Evolutionary conservation across 2,329 filamentous ascomycete genomes (phyloP).

Genomic region (Pseudogymnoascus sp.): DNA sequence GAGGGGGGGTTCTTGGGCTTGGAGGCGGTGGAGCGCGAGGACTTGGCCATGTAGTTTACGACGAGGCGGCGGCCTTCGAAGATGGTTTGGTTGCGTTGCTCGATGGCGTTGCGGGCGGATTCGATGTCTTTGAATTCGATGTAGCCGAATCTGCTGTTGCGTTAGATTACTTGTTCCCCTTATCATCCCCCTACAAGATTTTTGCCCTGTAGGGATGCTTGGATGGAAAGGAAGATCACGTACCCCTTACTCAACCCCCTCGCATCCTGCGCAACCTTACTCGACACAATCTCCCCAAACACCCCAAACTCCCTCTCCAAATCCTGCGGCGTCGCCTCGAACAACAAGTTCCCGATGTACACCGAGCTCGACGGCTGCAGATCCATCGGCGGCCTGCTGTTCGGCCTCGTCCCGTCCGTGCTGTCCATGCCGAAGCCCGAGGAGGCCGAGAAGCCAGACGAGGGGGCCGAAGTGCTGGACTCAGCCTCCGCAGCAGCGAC

Average conservation of each 20-base stretch:
- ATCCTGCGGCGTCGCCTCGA: conserved; percentile 54
- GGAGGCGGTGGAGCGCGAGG: conserved; percentile 11
- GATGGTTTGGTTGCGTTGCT: conserved; percentile 48
- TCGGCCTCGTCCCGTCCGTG: conserved; percentile 11
- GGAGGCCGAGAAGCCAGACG: too few relatives aligned
- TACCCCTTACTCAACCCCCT: conserved; percentile 63
- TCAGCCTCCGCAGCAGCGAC: not conserved
- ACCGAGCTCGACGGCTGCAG: conserved; percentile 38
- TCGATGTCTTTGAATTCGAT: conserved; percentile 48
- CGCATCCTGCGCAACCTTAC: conserved; percentile 50
- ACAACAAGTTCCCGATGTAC: conserved; percentile 64
- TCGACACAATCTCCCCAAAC: conserved; percentile 46
- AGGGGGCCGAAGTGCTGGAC: too few relatives aligned
- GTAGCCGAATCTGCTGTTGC: conserved; percentile 51
- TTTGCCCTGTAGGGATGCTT: too few relatives aligned
- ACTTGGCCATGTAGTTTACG: conserved; percentile 44
- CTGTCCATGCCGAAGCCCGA: not conserved
- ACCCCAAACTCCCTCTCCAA: conserved; percentile 48
- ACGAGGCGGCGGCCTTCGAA: conserved; percentile 56
- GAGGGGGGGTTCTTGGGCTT: conserved; percentile 38
- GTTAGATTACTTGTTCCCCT: conserved; percentile 11
- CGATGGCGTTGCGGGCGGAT: conserved; percentile 46
- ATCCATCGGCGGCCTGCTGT: conserved; percentile 7
- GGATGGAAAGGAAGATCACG: conserved; percentile 17
- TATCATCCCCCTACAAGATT: not conserved